Conservation (phyloP, 2,329 filamentous ascomycete species). For the Fusarium sp. region DNA sequence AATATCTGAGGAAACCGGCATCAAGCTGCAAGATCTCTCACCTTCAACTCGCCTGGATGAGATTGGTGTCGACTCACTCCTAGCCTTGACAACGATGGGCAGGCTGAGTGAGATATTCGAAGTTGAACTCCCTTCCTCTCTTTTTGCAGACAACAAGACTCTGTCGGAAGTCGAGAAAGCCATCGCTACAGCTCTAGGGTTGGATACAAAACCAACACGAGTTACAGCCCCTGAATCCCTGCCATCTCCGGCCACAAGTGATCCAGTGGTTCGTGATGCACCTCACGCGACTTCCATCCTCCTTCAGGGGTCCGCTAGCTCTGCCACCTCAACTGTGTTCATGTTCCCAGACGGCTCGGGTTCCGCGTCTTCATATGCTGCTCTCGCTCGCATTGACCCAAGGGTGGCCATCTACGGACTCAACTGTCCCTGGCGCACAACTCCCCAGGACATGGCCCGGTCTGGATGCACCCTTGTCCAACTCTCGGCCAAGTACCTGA, state of each 20-base stretch:
- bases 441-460: constrained; percentile 65
- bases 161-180: constrained; percentile 31
- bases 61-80: constrained; percentile 37
- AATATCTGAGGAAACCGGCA: constrained; percentile 34
- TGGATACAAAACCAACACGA: background rate
- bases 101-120: constrained; percentile 43
- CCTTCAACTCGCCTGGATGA: constrained; percentile 28
- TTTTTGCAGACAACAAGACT: constrained; percentile 34
- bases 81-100: constrained; percentile 29
- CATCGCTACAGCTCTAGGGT: constrained; percentile 13
- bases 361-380: constrained; percentile 44
- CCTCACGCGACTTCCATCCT: constrained; percentile 40
- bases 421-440: constrained; percentile 74
- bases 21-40: constrained; percentile 24
- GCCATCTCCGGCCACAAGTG: background rate
- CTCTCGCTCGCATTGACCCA: constrained; percentile 53
- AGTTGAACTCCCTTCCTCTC: constrained; percentile 21
- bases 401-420: constrained; percentile 64
- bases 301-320: constrained; percentile 31
- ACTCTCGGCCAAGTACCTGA: constrained; percentile 54
- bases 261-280: constrained; percentile 13
- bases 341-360: constrained; percentile 48
- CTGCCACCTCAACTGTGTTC: constrained; percentile 31
- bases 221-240: background rate
- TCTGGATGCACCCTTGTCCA: constrained; percentile 32